These are phyloP conservation scores for Penicillium crystallinum DNA, from an alignment of 495 filamentous ascomycete species.

Conservation along the genomic window DNA sequence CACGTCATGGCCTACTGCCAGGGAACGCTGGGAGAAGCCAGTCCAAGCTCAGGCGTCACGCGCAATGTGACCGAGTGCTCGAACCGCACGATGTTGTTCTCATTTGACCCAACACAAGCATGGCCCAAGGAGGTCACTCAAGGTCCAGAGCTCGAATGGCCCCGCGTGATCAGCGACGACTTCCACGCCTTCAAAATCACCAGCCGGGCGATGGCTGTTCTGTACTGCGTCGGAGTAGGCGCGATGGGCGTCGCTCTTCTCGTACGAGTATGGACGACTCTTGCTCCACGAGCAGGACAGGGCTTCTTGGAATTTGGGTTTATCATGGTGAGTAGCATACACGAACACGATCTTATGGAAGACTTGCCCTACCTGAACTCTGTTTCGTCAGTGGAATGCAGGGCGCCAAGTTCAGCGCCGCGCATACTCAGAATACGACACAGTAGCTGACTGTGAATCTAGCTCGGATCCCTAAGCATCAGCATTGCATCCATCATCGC, in stretches of 20 bases:
- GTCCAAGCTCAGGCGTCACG: conserved; percentile 30
- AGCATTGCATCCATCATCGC: conserved; percentile 61
- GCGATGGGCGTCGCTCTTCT: conserved; percentile 54
- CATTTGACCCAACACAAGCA: conserved; percentile 56
- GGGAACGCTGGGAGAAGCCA: conserved; percentile 46
- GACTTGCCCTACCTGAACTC: not conserved
- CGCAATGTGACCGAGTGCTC: conserved; percentile 61
- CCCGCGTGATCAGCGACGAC: conserved; percentile 54
- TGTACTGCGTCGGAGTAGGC: conserved; percentile 60
- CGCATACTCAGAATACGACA: not conserved
- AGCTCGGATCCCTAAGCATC: conserved; percentile 45
- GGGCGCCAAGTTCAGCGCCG: not conserved
- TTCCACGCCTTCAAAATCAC: conserved; percentile 47
- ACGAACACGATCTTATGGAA: not conserved
- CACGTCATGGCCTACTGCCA: conserved; percentile 68
- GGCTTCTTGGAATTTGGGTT: conserved; percentile 25
- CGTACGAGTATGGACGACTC: conserved; percentile 13
- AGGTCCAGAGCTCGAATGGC: conserved; percentile 55
- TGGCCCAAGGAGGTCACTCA: conserved; percentile 52
- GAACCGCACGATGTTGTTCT: conserved; percentile 44
- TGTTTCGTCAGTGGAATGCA: not conserved
- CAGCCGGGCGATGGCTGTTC: conserved; percentile 52
- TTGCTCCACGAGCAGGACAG: conserved; percentile 12
- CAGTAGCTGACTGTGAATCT: not conserved
- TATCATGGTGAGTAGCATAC: conserved; percentile 26